These are phyloP conservation scores for Cystobasidium sp. DNA, from an alignment of 1,284 basidiomycete species.

Conservation along the genomic window DNA sequence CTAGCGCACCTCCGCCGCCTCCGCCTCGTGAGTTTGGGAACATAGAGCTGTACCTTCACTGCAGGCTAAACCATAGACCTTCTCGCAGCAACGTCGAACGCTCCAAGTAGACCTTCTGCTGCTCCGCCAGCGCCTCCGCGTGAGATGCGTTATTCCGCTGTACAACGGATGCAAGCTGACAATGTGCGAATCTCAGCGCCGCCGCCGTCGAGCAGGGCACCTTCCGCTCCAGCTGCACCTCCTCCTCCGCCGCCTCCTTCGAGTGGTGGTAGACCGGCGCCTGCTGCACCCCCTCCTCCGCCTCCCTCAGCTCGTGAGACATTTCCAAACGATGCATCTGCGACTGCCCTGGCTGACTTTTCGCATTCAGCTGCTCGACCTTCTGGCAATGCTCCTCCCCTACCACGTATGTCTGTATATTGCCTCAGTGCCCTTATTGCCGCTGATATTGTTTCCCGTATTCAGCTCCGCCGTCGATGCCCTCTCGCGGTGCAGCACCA, in stretches of 20 bases:
- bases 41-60: background rate
- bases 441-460: background rate
- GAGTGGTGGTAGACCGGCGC: slow-evolving; percentile 46
- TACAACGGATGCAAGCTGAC: slow-evolving; percentile 54
- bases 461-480: slow-evolving; percentile 14
- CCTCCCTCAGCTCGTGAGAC: slow-evolving; percentile 38
- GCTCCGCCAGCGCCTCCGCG: slow-evolving; percentile 60
- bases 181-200: slow-evolving; percentile 52
- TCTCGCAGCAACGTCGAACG: background rate
- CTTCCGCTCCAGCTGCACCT: slow-evolving; percentile 44
- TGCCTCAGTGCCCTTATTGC: background rate
- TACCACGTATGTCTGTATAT: slow-evolving; percentile 34
- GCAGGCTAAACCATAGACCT: background rate
- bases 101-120: slow-evolving; percentile 8
- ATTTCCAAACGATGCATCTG: background rate
- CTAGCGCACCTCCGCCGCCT: slow-evolving; percentile 55
- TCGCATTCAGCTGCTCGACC: background rate
- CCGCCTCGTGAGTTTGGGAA: slow-evolving; percentile 58
- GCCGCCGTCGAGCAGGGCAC: slow-evolving; percentile 21
- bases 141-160: slow-evolving; percentile 51
- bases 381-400: slow-evolving; percentile 28
- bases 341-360: background rate
- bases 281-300: slow-evolving; percentile 50
- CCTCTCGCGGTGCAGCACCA: slow-evolving; percentile 34
- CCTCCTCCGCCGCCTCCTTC: slow-evolving; percentile 40